Percentiles rank a stretch among this genome's conserved stretches.
These are phyloP conservation scores for Emergomyces africanus DNA, from an alignment of 2,329 filamentous ascomycete species.

Conservation along the genomic window DNA sequence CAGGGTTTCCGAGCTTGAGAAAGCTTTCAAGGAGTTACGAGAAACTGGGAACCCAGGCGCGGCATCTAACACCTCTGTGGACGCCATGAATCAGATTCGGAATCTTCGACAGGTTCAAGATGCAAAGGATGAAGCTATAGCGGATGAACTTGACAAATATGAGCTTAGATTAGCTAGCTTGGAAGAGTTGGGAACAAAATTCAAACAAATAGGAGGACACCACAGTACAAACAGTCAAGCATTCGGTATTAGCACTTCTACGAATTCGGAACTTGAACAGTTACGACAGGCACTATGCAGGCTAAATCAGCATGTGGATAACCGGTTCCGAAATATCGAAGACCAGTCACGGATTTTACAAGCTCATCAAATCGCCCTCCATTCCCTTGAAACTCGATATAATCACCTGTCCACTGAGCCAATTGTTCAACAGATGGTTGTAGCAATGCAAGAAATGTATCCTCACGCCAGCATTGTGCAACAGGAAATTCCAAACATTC, in stretches of 20 bases:
- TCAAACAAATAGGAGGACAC: background rate
- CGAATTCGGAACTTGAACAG: background rate
- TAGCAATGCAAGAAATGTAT: slow-evolving; percentile 24
- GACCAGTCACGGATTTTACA: background rate
- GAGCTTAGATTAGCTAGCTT: slow-evolving; percentile 4
- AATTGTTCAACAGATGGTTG: slow-evolving; percentile 23
- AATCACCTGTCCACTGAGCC: slow-evolving; percentile 34
- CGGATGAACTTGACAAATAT: slow-evolving; percentile 1
- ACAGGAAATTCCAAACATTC: slow-evolving; percentile 13
- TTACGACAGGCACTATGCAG: background rate
- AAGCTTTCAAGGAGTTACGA: background rate
- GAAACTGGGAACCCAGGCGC: background rate
- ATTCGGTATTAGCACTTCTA: background rate
- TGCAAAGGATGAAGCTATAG: slow-evolving; percentile 1
- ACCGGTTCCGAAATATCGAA: background rate
- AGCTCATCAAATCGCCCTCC: slow-evolving; percentile 12
- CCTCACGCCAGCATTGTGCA: slow-evolving; percentile 17
- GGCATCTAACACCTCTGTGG: background rate
- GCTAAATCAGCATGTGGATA: background rate
- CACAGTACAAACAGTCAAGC: background rate
- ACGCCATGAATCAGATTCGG: background rate
- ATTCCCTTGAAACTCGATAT: slow-evolving; percentile 36
- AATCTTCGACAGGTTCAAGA: background rate
- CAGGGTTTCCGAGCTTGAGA: background rate
- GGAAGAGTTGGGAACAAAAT: slow-evolving; percentile 6